Evolutionary conservation across 768 basidiomycete species (phyloP).

Genomic region (Tricholomella constricta): DNA sequence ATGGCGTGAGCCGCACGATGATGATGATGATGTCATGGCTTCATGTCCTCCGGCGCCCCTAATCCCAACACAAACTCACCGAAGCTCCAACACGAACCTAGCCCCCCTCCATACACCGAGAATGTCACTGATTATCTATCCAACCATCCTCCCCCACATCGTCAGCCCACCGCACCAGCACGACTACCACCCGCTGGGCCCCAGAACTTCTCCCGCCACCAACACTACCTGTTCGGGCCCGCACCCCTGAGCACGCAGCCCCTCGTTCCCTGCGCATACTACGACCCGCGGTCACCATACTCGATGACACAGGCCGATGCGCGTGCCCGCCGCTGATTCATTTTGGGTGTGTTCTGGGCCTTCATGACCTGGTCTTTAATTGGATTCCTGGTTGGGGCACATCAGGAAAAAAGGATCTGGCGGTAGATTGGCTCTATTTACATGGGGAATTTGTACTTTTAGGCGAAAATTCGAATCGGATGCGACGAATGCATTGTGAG

Average conservation of each 20-base stretch:
- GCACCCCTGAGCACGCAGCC: constrained; percentile 39
- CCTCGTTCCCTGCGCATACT: constrained; percentile 40
- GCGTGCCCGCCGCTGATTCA: constrained; percentile 41
- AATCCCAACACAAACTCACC: constrained; percentile 2
- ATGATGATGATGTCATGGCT: too few relatives aligned
- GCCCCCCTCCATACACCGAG: constrained; percentile 14
- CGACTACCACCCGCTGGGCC: constrained; percentile 5
- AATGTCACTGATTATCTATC: too few relatives aligned
- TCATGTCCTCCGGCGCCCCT: not conserved
- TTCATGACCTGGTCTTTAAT: constrained; percentile 17
- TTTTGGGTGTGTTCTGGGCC: constrained; percentile 15
- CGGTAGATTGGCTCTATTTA: too few relatives aligned
- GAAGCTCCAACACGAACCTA: constrained; percentile 1
- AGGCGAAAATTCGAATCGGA: too few relatives aligned
- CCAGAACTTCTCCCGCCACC: not conserved
- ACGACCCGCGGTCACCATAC: constrained; percentile 34
- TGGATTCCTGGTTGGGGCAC: constrained; percentile 28
- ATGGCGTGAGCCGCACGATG: too few relatives aligned
- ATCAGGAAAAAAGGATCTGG: too few relatives aligned
- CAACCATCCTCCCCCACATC: too few relatives aligned
- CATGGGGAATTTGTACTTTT: too few relatives aligned
- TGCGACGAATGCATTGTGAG: too few relatives aligned
- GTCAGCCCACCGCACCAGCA: too few relatives aligned
- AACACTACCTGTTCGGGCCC: constrained; percentile 35
- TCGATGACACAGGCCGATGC: constrained; percentile 32